Percentiles rank a stretch among this genome's conserved stretches.
phyloP scores from a whole-genome alignment of 108 stramenopile genomes.

The Pinguiococcus pyrenoidosus region DNA sequence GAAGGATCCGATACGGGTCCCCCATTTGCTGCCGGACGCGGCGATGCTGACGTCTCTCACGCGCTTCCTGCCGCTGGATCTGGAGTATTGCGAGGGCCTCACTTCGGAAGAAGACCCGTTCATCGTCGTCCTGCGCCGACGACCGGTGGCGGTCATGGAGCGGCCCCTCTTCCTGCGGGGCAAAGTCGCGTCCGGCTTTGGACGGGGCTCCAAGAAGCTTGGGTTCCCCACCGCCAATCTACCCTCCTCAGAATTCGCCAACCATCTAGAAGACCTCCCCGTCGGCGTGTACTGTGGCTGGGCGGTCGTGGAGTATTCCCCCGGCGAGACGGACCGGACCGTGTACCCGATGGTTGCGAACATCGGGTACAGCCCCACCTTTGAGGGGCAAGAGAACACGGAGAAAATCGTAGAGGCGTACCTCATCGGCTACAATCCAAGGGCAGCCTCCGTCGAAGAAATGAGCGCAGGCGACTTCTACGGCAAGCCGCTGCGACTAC shows the following conservation, averaged over 20 bases:
- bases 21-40: no score
- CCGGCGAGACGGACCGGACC: constrained; percentile 45
- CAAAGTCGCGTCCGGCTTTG: constrained; percentile 57
- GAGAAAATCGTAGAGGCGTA: constrained; percentile 78
- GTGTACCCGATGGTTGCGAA: no score
- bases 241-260: constrained; percentile 55
- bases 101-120: neutral
- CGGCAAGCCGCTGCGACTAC: constrained; percentile 53
- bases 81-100: neutral
- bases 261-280: constrained; percentile 43
- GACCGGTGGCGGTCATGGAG: neutral
- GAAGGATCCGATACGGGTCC: no score
- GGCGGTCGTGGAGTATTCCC: constrained; percentile 3
- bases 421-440: constrained; percentile 36
- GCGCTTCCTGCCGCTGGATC: neutral
- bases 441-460: constrained; percentile 7
- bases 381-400: constrained; percentile 63
- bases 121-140: neutral
- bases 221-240: constrained; percentile 81
- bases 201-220: constrained; percentile 67
- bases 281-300: constrained; percentile 55
- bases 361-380: constrained; percentile 76
- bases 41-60: neutral
- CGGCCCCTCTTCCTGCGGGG: constrained; percentile 40
- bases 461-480: constrained; percentile 54